These are phyloP conservation scores for Colletotrichum kahawae DNA, from an alignment of 2,329 filamentous ascomycete genomes.

Conservation along the genomic window DNA sequence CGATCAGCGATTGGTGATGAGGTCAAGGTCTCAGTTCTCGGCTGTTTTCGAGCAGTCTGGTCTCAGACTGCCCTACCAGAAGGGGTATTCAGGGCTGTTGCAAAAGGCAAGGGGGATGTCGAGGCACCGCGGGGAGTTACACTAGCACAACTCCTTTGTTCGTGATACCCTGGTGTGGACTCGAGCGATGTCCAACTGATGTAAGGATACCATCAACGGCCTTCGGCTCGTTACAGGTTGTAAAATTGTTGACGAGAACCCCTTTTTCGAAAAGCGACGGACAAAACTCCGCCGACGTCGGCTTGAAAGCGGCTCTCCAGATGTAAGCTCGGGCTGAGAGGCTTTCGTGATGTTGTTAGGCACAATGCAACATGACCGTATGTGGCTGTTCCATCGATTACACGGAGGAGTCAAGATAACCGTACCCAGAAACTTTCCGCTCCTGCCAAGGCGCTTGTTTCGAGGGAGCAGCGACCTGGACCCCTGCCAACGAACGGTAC, in stretches of 20 bases:
- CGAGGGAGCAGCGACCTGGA: background rate
- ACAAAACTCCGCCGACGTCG: background rate
- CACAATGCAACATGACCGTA: background rate
- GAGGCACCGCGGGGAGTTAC: background rate
- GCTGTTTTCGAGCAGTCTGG: conserved; percentile 11
- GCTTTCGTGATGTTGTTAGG: background rate
- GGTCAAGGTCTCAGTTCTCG: background rate
- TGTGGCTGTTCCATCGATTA: background rate
- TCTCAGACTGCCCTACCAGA: background rate
- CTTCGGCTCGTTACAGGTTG: background rate
- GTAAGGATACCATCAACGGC: background rate
- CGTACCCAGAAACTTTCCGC: background rate
- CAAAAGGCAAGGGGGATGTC: background rate
- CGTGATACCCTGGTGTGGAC: background rate
- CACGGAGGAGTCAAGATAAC: background rate
- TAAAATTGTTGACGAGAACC: background rate
- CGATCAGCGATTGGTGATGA: background rate
- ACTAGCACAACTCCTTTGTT: conserved; percentile 4
- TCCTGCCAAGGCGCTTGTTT: conserved; percentile 7
- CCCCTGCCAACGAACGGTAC: background rate
- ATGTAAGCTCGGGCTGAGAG: background rate
- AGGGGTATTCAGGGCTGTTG: background rate
- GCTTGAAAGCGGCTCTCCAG: background rate
- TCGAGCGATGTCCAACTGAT: background rate
- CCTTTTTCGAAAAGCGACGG: background rate